phyloP scores from a whole-genome alignment of 257 asterid species.

The Solanum phureja region DNA sequence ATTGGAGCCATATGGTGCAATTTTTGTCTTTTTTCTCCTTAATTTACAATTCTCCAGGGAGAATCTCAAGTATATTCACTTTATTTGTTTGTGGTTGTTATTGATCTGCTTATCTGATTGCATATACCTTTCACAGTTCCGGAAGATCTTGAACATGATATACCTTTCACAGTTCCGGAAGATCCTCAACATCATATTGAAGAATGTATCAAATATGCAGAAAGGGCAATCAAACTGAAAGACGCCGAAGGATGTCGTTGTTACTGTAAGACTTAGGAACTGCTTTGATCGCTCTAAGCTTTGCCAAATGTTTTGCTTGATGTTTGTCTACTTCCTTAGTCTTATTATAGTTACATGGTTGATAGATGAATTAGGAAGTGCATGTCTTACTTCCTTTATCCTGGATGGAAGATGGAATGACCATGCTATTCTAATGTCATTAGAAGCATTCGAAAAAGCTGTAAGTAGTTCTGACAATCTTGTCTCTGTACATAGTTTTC shows the following conservation, averaged over 20 bases:
- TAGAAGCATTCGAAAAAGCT: too few species aligned
- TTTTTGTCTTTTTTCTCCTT: neutral
- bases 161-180: conserved; percentile 14
- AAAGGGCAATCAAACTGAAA: conserved; percentile 65
- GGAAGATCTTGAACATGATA: neutral
- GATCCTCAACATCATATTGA: conserved; percentile 52
- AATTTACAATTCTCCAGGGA: neutral
- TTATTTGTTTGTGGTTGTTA: neutral
- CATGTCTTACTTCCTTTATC: conserved; percentile 66
- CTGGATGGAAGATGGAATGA: too few species aligned
- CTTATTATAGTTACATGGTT: neutral
- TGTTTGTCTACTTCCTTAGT: neutral
- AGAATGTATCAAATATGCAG: conserved; percentile 75
- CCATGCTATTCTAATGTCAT: too few species aligned
- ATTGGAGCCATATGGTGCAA: neutral
- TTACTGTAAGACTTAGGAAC: too few species aligned
- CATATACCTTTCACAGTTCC: neutral
- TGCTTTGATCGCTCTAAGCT: too few species aligned
- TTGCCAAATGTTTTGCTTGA: too few species aligned
- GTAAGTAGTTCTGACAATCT: too few species aligned
- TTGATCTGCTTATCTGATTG: neutral
- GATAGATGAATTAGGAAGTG: conserved; percentile 79
- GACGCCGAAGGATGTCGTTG: conserved; percentile 42
- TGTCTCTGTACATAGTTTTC: neutral
- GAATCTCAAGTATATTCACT: neutral